Evolutionary conservation across 129 eudicot genomes (phyloP).

Genomic region (Ambrosia trifida): DNA sequence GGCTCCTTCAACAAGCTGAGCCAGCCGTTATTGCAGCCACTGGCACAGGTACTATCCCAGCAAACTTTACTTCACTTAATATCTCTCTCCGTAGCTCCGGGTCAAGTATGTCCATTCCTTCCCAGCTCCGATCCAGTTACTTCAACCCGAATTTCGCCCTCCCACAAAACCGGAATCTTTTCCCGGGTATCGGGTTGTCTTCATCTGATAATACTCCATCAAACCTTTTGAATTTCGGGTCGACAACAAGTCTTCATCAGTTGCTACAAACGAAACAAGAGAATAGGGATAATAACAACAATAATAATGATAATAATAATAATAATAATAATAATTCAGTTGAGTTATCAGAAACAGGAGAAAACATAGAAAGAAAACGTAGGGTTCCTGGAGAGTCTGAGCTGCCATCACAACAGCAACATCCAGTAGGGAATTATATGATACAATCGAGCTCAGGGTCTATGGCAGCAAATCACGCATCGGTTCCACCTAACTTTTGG

Average conservation of each 20-base stretch:
- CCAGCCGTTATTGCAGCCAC: conserved; percentile 96
- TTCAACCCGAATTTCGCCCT: conserved; percentile 62
- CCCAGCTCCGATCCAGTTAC: conserved; percentile 72
- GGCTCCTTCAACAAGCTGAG: conserved; percentile 96
- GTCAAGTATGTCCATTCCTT: conserved; percentile 81
- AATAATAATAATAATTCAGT: conserved; percentile 26
- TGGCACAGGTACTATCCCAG: conserved; percentile 95
- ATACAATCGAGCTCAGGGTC: conserved; percentile 59
- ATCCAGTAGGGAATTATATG: conserved; percentile 61
- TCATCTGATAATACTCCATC: conserved; percentile 47
- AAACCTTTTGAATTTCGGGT: conserved; percentile 59
- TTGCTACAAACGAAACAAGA: conserved; percentile 65
- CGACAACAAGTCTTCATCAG: conserved; percentile 49
- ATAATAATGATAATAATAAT: background rate
- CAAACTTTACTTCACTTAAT: conserved; percentile 83
- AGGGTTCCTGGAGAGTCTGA: conserved; percentile 42
- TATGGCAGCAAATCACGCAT: conserved; percentile 49
- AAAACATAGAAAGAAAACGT: conserved; percentile 52
- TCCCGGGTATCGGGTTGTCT: conserved; percentile 59
- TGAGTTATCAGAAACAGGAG: conserved; percentile 60
- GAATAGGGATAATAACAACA: conserved; percentile 30
- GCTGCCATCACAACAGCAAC: conserved; percentile 35
- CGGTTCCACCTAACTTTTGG: conserved; percentile 90
- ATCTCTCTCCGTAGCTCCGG: conserved; percentile 90
- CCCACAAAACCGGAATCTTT: conserved; percentile 58